Conservation (phyloP, 1,284 basidiomycete species). For the Boletus subluridellus region DNA sequence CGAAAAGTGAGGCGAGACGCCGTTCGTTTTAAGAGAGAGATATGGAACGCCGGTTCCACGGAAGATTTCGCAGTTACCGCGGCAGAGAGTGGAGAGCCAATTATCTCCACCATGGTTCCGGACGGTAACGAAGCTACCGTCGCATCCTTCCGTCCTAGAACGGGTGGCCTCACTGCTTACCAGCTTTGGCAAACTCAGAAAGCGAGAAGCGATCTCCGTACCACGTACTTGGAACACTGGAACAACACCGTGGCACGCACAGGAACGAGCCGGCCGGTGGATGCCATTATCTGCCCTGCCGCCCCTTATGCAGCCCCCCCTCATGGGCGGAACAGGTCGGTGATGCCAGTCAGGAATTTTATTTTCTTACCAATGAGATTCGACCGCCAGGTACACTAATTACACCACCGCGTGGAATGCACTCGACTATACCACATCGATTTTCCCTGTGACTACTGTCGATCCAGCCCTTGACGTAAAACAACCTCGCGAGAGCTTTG, state of each 20-base stretch:
- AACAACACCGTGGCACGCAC: slow-evolving; percentile 46
- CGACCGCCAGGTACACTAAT: slow-evolving; percentile 36
- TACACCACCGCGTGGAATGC: slow-evolving; percentile 69
- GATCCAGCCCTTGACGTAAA: slow-evolving; percentile 49
- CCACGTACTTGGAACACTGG: slow-evolving; percentile 57
- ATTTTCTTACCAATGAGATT: background rate
- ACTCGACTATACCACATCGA: slow-evolving; percentile 64
- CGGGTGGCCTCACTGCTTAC: slow-evolving; percentile 39
- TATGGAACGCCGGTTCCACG: slow-evolving; percentile 42
- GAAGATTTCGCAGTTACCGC: slow-evolving; percentile 45
- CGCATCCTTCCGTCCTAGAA: slow-evolving; percentile 20
- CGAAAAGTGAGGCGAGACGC: background rate
- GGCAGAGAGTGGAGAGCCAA: slow-evolving; percentile 46
- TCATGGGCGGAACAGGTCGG: slow-evolving; percentile 51
- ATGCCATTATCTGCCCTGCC: slow-evolving; percentile 59
- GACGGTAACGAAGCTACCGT: slow-evolving; percentile 24
- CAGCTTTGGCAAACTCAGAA: slow-evolving; percentile 58
- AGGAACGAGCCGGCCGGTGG: slow-evolving; percentile 60
- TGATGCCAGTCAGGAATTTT: background rate
- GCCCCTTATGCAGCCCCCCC: slow-evolving; percentile 52
- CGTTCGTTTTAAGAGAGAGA: slow-evolving; percentile 32
- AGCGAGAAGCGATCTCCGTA: slow-evolving; percentile 42
- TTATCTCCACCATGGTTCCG: slow-evolving; percentile 47
- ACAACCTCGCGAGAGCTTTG: slow-evolving; percentile 42
- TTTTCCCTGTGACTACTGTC: slow-evolving; percentile 64